Evolutionary conservation across 2,329 filamentous ascomycete species (phyloP), one percentile per base, ranked within the genome.

Genomic region (Kalmusia sp.): DNA sequence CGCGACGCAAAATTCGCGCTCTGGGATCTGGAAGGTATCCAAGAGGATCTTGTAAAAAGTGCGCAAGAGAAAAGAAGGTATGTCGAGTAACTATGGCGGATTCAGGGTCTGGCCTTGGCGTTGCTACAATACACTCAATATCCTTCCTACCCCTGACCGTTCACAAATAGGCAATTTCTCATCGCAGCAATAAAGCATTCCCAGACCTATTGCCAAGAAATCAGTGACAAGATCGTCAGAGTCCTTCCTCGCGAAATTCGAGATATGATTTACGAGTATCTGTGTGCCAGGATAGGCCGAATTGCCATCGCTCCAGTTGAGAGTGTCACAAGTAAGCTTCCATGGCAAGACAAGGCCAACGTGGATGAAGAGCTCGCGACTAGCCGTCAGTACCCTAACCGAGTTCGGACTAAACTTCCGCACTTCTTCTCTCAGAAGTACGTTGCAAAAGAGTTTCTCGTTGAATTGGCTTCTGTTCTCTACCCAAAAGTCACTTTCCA

Each of bases 401-500:
- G 44, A 7, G 12, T 47, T 22, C 11, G 37, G 15, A 47, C 44
- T 14, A 22, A 31, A 14, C 31, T 46, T 4, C 43, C 31, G 4
- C 21, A 28, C 8, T 22, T 37, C 6, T 37, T 37, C 33, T 37
- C 33, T 3, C 12, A 1, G 5, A 28, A 47, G n/a, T 47, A 47
- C 22, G 8, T 47, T 6, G 8, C 12, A 2, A 37, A 19, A 6
- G 14, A n/a, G 17, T 37, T 47, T n/a, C 31, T 47, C 7, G 11
- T 15, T 15, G 44, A 47, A 9, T 24, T 47, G 11, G 21, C n/a
- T 11, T 19, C 31, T 37, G n/a, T 37, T 2, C 4, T 47, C 9
- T 47, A 47, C 24, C 30, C 22, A 8, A 47, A 25, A 6, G 44
- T 24, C 33, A 47, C 44, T 28, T 47, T 47, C 22, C 44, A 47